These are phyloP conservation scores for Vinca minor DNA, from an alignment of 257 asterid genomes.

Conservation along the genomic window DNA sequence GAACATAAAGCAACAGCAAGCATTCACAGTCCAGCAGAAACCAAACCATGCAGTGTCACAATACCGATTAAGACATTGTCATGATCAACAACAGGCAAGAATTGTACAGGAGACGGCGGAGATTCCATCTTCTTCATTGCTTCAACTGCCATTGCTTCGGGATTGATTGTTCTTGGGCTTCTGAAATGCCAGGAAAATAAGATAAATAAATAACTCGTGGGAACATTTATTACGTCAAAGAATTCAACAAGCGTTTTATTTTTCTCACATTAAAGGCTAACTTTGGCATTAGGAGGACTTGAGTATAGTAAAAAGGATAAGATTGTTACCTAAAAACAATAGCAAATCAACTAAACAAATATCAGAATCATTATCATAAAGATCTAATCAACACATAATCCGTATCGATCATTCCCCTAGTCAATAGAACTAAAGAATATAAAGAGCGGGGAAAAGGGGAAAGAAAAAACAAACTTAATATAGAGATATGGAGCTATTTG, in stretches of 20 bases:
- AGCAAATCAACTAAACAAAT: not conserved
- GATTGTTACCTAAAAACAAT: too few relatives aligned
- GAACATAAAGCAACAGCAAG: not conserved
- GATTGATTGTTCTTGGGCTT: constrained; percentile 72
- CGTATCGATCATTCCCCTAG: not conserved
- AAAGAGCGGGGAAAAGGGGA: too few relatives aligned
- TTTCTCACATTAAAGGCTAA: too few relatives aligned
- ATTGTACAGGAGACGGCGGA: constrained; percentile 92
- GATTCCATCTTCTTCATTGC: constrained; percentile 98
- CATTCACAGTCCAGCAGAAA: constrained; percentile 34
- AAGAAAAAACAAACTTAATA: not conserved
- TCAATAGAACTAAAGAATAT: not conserved
- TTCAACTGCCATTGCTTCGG: constrained; percentile 84
- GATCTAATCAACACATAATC: not conserved
- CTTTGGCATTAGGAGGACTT: too few relatives aligned
- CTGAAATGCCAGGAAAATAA: constrained; percentile 30
- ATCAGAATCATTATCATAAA: not conserved
- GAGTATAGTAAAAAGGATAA: too few relatives aligned
- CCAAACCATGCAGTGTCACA: constrained; percentile 71
- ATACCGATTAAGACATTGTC: constrained; percentile 72
- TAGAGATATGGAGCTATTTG: not conserved
- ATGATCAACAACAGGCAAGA: constrained; percentile 66
- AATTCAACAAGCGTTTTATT: too few relatives aligned
- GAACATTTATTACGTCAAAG: too few relatives aligned
- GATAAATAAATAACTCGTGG: too few relatives aligned